phyloP scores from a whole-genome alignment of 768 basidiomycete genomes.

The Chlorophyllum brunneum region DNA sequence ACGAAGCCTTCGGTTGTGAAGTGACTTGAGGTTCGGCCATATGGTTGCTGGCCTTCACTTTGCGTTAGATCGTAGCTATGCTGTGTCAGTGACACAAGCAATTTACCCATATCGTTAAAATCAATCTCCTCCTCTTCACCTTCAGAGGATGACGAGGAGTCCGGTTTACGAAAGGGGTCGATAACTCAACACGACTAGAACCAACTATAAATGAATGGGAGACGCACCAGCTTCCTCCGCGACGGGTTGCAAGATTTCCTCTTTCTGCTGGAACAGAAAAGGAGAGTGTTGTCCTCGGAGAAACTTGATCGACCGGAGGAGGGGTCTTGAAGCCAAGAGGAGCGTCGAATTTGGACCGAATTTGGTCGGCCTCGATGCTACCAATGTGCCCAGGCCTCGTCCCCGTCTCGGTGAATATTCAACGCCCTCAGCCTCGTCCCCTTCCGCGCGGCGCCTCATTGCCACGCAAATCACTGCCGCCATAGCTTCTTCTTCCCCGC shows the following conservation, averaged over 20 bases:
- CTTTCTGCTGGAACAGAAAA: slow-evolving; percentile 52
- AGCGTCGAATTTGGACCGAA: not conserved
- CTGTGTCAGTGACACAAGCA: slow-evolving; percentile 34
- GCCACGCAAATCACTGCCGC: not conserved
- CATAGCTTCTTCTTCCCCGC: slow-evolving; percentile 17
- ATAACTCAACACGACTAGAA: slow-evolving; percentile 11
- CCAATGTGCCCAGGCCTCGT: slow-evolving; percentile 26
- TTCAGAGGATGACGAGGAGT: slow-evolving; percentile 25
- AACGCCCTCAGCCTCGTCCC: slow-evolving; percentile 15
- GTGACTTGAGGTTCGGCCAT: too few relatives aligned
- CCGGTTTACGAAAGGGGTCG: slow-evolving; percentile 14
- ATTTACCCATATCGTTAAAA: slow-evolving; percentile 55
- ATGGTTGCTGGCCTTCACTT: too few relatives aligned
- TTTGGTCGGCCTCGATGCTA: slow-evolving; percentile 20
- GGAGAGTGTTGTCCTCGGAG: slow-evolving; percentile 53
- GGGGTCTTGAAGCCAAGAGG: slow-evolving; percentile 54
- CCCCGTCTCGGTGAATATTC: slow-evolving; percentile 21
- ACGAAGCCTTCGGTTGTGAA: too few relatives aligned
- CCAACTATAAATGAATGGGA: not conserved
- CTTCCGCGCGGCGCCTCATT: slow-evolving; percentile 18
- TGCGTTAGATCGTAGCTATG: too few relatives aligned
- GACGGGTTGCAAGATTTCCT: slow-evolving; percentile 52
- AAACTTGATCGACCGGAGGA: slow-evolving; percentile 65
- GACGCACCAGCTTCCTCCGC: slow-evolving; percentile 49
- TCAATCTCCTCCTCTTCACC: slow-evolving; percentile 28